Conservation (phyloP, 2,329 filamentous ascomycete species). For the Penicillium frequentans region DNA sequence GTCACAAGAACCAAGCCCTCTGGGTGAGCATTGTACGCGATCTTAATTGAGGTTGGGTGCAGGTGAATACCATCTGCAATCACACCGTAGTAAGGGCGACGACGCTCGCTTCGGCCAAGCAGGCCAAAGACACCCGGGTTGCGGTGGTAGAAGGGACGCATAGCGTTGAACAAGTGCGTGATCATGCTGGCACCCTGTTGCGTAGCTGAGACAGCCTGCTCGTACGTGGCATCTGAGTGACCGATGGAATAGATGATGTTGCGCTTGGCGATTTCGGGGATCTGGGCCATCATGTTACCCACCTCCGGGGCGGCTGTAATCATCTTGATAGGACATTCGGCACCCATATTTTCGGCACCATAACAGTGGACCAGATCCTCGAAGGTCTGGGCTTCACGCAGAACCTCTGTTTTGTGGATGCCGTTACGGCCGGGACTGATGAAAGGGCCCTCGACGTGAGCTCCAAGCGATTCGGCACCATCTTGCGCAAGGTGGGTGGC, state of each 20-base stretch:
- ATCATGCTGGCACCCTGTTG: slow-evolving; percentile 81
- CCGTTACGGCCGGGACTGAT: slow-evolving; percentile 80
- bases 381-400: slow-evolving; percentile 64
- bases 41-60: slow-evolving; percentile 83
- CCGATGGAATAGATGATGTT: slow-evolving; percentile 79
- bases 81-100: slow-evolving; percentile 75
- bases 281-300: slow-evolving; percentile 67
- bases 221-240: slow-evolving; percentile 84
- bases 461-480: slow-evolving; percentile 83
- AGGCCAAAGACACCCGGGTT: slow-evolving; percentile 90
- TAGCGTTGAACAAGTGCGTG: slow-evolving; percentile 91
- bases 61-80: slow-evolving; percentile 90
- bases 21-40: slow-evolving; percentile 83
- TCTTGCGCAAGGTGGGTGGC: slow-evolving; percentile 57
- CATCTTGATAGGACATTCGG: slow-evolving; percentile 61
- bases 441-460: slow-evolving; percentile 90
- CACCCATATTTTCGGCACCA: slow-evolving; percentile 64
- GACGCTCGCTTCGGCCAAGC: slow-evolving; percentile 63
- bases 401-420: slow-evolving; percentile 74
- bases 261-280: slow-evolving; percentile 63
- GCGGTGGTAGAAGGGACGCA: slow-evolving; percentile 85
- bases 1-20: slow-evolving; percentile 85
- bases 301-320: slow-evolving; percentile 85
- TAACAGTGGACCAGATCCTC: slow-evolving; percentile 57
- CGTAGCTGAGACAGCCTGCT: slow-evolving; percentile 72